Evolutionary conservation across 179 eudicot genomes (phyloP).

Genomic region (Drosera spatulata): DNA sequence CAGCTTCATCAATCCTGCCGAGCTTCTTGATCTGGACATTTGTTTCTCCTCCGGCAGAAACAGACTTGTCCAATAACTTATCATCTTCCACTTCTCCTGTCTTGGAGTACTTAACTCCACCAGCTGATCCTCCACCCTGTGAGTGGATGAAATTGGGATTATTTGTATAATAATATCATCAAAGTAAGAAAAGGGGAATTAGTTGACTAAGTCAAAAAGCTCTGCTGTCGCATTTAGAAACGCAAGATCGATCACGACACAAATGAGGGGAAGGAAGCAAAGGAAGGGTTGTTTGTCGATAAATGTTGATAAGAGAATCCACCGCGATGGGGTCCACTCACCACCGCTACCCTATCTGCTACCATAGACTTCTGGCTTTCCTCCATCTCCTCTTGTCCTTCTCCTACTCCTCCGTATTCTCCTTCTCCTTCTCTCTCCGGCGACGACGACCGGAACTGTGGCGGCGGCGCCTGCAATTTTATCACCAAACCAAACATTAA

Average conservation of each 20-base stretch:
- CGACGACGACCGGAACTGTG: conserved; percentile 44
- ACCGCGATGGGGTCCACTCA: conserved; percentile 13
- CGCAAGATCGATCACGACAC: not conserved
- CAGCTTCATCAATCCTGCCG: conserved; percentile 15
- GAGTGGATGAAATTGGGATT: not conserved
- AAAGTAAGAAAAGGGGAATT: not conserved
- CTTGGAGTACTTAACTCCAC: conserved; percentile 11
- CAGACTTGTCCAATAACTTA: conserved; percentile 8
- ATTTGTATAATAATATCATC: no score
- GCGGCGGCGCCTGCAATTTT: conserved; percentile 66
- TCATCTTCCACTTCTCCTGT: conserved; percentile 13
- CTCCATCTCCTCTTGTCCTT: conserved; percentile 6
- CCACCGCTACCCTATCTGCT: conserved; percentile 33
- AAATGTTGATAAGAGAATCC: conserved; percentile 10
- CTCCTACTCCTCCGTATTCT: conserved; percentile 11
- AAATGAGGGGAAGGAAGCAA: conserved; percentile 11
- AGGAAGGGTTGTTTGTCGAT: not conserved
- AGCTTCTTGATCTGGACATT: conserved; percentile 16
- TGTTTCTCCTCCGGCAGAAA: conserved; percentile 8
- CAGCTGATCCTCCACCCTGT: conserved; percentile 16
- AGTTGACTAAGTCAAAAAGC: conserved; percentile 20
- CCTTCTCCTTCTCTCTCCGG: conserved; percentile 43
- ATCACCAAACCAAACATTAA: conserved; percentile 1
- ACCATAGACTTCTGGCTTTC: conserved; percentile 34
- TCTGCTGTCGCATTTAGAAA: not conserved